These are phyloP conservation scores for Pythium utonaiense DNA, from an alignment of 352 stramenopile genomes.

Conservation along the genomic window DNA sequence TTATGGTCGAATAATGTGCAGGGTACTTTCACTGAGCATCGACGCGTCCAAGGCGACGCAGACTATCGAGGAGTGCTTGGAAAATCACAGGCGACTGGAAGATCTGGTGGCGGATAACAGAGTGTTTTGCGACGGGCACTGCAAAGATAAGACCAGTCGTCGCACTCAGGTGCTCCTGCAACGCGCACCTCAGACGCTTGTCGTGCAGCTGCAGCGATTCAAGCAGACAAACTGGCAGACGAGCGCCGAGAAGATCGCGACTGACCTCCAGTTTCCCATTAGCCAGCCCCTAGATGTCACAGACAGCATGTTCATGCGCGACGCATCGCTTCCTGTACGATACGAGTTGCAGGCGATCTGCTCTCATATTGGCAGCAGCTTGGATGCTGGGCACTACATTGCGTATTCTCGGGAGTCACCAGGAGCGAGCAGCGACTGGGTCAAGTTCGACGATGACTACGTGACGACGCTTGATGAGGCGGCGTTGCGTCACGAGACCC, in stretches of 20 bases:
- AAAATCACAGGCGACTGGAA: constrained; percentile 49
- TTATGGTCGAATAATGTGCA: no score
- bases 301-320: constrained; percentile 57
- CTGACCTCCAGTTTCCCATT: constrained; percentile 55
- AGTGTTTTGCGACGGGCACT: constrained; percentile 69
- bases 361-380: constrained; percentile 56
- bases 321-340: constrained; percentile 32
- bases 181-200: constrained; percentile 41
- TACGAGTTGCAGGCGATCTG: constrained; percentile 71
- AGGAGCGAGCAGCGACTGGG: constrained; percentile 34
- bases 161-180: constrained; percentile 73
- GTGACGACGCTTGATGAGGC: constrained; percentile 45
- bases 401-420: constrained; percentile 41
- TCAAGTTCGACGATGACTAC: constrained; percentile 69
- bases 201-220: constrained; percentile 75
- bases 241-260: constrained; percentile 50
- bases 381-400: constrained; percentile 76
- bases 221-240: constrained; percentile 35
- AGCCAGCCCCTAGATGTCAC: constrained; percentile 54
- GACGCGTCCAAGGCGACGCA: constrained; percentile 34
- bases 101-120: constrained; percentile 58
- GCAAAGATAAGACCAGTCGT: constrained; percentile 59
- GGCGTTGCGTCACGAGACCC: constrained; percentile 45
- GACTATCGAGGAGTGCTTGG: constrained; percentile 50
- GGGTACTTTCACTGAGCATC: constrained; percentile 62